phyloP scores from a whole-genome alignment of 2,329 filamentous ascomycete genomes.

The Aspergillus sp. region DNA sequence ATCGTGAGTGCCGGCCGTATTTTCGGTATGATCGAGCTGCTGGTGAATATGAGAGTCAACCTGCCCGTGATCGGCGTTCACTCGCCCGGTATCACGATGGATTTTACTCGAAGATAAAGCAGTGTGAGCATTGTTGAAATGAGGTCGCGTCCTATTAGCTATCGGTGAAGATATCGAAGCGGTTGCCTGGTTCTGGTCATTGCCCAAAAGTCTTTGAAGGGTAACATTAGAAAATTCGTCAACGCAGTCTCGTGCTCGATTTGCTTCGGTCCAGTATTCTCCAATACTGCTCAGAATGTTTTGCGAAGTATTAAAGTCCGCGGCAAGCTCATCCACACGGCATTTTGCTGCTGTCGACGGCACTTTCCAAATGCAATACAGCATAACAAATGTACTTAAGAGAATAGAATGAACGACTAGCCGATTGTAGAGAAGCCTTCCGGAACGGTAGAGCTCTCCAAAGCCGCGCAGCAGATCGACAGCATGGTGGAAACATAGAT shows the following conservation, averaged over 20 bases:
- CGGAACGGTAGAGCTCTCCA: slow-evolving; percentile 39
- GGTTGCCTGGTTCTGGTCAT: not conserved
- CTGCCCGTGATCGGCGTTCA: not conserved
- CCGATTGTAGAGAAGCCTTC: slow-evolving; percentile 44
- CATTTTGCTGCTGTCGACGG: slow-evolving; percentile 35
- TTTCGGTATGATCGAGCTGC: slow-evolving; percentile 18
- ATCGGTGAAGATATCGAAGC: not conserved
- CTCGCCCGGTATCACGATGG: not conserved
- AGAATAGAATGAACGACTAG: slow-evolving; percentile 45
- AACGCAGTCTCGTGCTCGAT: slow-evolving; percentile 24
- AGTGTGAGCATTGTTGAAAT: not conserved
- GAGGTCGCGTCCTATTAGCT: not conserved
- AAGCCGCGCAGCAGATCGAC: slow-evolving; percentile 37
- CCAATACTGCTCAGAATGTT: slow-evolving; percentile 47
- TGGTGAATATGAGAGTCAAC: not conserved
- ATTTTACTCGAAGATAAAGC: not conserved
- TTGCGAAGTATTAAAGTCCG: slow-evolving; percentile 37
- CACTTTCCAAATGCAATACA: slow-evolving; percentile 47
- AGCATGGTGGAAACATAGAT: slow-evolving; percentile 41
- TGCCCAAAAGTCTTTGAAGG: slow-evolving; percentile 17
- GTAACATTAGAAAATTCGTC: slow-evolving; percentile 23
- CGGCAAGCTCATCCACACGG: slow-evolving; percentile 36
- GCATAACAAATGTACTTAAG: slow-evolving; percentile 43
- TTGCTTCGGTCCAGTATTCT: slow-evolving; percentile 47
- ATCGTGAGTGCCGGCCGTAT: slow-evolving; percentile 6